Evolutionary conservation across 2,329 filamentous ascomycete species (phyloP).

Genomic region (Aspergillus glaucus): DNA sequence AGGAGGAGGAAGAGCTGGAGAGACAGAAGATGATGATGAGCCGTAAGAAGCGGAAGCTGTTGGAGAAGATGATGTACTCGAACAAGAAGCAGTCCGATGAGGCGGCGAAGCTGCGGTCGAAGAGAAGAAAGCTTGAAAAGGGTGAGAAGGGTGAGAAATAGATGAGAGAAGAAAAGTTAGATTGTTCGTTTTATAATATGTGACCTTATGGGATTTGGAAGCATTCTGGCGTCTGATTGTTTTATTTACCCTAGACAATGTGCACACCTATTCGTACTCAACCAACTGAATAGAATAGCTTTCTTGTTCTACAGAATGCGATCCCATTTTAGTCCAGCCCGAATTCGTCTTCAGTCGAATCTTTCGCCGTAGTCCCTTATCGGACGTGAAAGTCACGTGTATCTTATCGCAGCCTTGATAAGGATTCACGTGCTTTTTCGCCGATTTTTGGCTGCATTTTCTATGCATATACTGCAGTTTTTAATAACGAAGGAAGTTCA

Average conservation of each 20-base stretch:
- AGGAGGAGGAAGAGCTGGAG: constrained; percentile 81
- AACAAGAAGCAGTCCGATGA: constrained; percentile 91
- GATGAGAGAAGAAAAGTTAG: constrained; percentile 16
- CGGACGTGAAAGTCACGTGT: no score
- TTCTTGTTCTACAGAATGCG: no score
- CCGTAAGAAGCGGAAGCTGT: constrained; percentile 94
- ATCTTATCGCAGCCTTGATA: no score
- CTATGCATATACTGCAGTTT: no score
- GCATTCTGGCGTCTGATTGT: constrained; percentile 11
- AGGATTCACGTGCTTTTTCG: no score
- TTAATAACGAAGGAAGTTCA: no score
- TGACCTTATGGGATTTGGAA: constrained; percentile 14
- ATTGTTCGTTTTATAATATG: constrained; percentile 7
- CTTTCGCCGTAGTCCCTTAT: no score
- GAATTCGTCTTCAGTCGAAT: no score
- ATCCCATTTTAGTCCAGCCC: no score
- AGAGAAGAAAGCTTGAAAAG: constrained; percentile 85
- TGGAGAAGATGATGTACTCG: constrained; percentile 95
- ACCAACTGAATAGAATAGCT: no score
- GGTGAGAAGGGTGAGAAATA: constrained; percentile 21
- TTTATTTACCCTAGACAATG: neutral
- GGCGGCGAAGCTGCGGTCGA: constrained; percentile 76
- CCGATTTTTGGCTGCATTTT: no score
- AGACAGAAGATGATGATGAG: constrained; percentile 97
- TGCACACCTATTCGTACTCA: no score